Evolutionary conservation across 805 yeast species (phyloP), one percentile per base, ranked within the genome.

Genomic region (Hermanozyma aechmeae): DNA sequence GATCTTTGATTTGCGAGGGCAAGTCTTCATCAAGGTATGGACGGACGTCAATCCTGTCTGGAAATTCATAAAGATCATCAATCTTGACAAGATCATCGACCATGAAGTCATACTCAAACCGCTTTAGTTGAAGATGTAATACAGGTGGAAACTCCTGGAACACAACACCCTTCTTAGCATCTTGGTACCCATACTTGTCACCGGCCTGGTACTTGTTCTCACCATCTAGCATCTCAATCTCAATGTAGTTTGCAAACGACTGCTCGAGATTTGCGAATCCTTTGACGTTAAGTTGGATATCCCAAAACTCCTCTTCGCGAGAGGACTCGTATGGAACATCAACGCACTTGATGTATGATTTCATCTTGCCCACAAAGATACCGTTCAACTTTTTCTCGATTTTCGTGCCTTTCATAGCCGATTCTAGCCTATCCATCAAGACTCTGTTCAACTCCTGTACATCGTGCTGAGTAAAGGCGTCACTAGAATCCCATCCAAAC

Each of bases 381-480:
- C 83, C 79, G 46, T 74, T 81, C 32, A 92, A 55, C 16, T 37
- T 39, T 25, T 51, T 51, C 35, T 61, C 67, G 17, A 84, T 87
- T 1, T 66, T 58, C 0, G 96, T 80, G 5, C 86, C 87, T 46
- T 85, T 85, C 96, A 92, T 86, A 29, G 83, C 81, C 3, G 76
- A 65, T 52, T 92, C 99, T 25, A 92, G 65, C 40, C 79, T 75
- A 53, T 92, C 99, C 96, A 92, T 89, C 48, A 92, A 66, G 22
- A 92, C 86, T 43, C 99, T 76, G 51, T 87, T 86, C 50, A 92
- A 65, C 53, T 92, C 99, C 52, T 92, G 99, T 11, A 92, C 96
- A 51, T 92, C 99, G 56, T 92, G 97, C 56, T 92, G 99, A 2
- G 94, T 83, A 54, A 92, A 92, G 0, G 96, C 95, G 42, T 92